phyloP scores from a whole-genome alignment of 2,329 filamentous ascomycete species.

The Pseudovirgaria hyperparasitica region DNA sequence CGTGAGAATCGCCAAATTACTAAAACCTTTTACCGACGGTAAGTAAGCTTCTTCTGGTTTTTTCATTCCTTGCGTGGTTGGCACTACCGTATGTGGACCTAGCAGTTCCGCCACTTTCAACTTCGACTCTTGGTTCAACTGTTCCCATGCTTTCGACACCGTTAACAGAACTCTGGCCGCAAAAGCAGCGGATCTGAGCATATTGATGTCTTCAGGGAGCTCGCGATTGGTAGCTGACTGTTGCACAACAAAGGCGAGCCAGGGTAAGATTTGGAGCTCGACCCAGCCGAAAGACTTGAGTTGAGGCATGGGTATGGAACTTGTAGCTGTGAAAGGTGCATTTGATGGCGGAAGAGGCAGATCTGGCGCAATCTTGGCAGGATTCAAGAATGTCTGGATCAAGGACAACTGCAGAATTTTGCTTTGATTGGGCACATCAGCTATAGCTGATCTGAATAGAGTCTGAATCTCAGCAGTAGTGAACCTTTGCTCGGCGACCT shows the following conservation, averaged over 20 bases:
- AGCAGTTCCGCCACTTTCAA: constrained; percentile 52
- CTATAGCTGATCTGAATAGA: constrained; percentile 58
- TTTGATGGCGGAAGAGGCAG: constrained; percentile 71
- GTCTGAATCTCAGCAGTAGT: constrained; percentile 53
- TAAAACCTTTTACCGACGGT: constrained; percentile 83
- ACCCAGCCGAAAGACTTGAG: constrained; percentile 77
- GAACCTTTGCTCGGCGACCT: constrained; percentile 58
- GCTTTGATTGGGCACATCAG: constrained; percentile 43
- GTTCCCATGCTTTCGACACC: constrained; percentile 83
- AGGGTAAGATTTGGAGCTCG: constrained; percentile 70
- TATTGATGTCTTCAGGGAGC: constrained; percentile 49
- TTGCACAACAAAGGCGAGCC: constrained; percentile 74
- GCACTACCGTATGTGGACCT: constrained; percentile 60
- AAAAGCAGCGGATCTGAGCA: constrained; percentile 62
- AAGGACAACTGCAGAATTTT: constrained; percentile 65
- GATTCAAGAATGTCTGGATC: constrained; percentile 62
- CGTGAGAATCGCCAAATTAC: constrained; percentile 75
- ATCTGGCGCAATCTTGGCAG: constrained; percentile 67
- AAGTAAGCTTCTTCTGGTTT: constrained; percentile 83
- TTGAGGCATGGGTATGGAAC: constrained; percentile 50
- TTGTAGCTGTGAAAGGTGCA: constrained; percentile 75
- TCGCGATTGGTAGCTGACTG: constrained; percentile 45
- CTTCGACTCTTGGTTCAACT: constrained; percentile 54
- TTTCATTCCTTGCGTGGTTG: constrained; percentile 82
- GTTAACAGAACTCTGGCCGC: constrained; percentile 65